Evolutionary conservation across 345 rosid genomes (phyloP).

Genomic region (Hibiscus syriacus): DNA sequence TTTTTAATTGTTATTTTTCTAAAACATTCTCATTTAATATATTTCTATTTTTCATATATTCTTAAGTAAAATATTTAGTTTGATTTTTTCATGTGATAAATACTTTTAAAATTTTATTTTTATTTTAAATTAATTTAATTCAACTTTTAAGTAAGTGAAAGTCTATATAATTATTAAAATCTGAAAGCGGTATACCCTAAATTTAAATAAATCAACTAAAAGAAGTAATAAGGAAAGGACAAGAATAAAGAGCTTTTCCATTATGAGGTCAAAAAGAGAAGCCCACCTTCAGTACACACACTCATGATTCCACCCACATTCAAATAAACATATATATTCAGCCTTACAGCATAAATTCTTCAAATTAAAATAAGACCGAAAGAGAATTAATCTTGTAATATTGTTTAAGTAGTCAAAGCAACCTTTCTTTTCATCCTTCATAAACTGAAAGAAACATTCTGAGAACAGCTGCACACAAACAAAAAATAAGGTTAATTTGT

Average conservation of each 20-base stretch:
- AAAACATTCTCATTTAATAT: no score
- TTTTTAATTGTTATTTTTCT: no score
- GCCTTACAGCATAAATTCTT: conserved; percentile 17
- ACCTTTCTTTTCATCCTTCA: conserved; percentile 9
- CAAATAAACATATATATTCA: conserved; percentile 7
- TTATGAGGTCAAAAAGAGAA: conserved; percentile 41
- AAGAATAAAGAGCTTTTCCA: conserved; percentile 33
- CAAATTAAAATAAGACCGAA: conserved; percentile 16
- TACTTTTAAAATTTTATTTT: no score
- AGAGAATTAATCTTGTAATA: background rate
- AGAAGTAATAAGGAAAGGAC: conserved; percentile 9
- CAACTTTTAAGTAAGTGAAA: no score
- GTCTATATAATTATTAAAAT: no score
- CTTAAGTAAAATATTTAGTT: no score
- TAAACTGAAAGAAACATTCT: conserved; percentile 34
- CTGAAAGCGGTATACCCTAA: no score
- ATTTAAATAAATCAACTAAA: no score
- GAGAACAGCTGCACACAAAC: conserved; percentile 34
- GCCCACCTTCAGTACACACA: conserved; percentile 13
- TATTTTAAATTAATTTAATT: no score
- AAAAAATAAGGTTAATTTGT: conserved; percentile 4
- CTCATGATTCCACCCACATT: conserved; percentile 39
- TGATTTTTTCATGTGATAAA: no score
- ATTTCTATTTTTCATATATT: no score
- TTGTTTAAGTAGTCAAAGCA: conserved; percentile 27